Conservation (phyloP, 306 rosid species). For the Cyamopsis tetragonoloba region DNA sequence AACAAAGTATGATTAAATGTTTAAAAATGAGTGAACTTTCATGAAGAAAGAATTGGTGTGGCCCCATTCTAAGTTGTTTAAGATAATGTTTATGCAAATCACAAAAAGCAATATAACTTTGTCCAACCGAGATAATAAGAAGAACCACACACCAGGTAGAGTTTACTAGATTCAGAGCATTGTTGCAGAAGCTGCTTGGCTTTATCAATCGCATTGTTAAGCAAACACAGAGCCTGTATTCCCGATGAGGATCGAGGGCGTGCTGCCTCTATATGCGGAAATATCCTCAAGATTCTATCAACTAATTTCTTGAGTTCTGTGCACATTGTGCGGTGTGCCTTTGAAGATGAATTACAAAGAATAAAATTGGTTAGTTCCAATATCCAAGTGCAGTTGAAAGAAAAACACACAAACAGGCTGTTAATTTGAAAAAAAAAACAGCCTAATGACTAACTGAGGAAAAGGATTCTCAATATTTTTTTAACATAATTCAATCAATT, state of each 20-base stretch:
- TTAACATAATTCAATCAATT: not conserved
- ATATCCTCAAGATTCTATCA: constrained; percentile 45
- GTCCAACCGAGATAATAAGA: constrained; percentile 11
- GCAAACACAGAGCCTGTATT: constrained; percentile 53
- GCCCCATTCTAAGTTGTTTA: not conserved
- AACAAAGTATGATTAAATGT: not conserved
- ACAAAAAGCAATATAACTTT: not conserved
- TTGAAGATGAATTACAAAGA: constrained; percentile 30
- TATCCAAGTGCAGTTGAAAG: constrained; percentile 2
- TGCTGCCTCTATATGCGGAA: constrained; percentile 68
- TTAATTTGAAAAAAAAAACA: not conserved
- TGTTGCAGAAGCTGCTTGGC: constrained; percentile 53
- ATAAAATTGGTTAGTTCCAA: constrained; percentile 1
- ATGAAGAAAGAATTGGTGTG: not conserved
- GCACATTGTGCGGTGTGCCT: constrained; percentile 75
- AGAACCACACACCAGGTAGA: constrained; percentile 69
- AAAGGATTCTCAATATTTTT: not conserved
- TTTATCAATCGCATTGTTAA: constrained; percentile 45
- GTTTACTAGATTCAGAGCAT: constrained; percentile 75
- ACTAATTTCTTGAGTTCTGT: constrained; percentile 51
- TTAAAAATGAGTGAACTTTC: not conserved
- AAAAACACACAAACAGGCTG: not conserved
- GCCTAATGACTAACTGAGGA: not conserved
- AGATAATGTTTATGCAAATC: not conserved
- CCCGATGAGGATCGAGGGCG: constrained; percentile 78